These are phyloP conservation scores for Pyrenula aspistea DNA, from an alignment of 495 filamentous ascomycete genomes.

Conservation along the genomic window DNA sequence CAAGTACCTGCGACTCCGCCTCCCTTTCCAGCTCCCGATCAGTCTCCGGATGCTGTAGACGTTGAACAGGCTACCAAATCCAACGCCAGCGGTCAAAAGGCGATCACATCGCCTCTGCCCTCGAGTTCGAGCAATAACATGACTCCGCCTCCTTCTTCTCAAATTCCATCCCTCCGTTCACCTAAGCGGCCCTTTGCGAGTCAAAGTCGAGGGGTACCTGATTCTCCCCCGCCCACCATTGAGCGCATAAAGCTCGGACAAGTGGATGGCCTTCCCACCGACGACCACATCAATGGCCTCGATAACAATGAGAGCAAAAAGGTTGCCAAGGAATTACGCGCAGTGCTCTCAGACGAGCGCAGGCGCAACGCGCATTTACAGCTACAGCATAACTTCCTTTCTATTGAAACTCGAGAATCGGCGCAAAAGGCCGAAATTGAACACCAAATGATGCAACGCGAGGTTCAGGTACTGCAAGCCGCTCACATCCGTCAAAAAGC, in stretches of 20 bases:
- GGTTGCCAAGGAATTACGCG: constrained; percentile 42
- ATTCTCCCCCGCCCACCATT: constrained; percentile 47
- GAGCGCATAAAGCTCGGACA: constrained; percentile 35
- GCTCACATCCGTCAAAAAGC: constrained; percentile 31
- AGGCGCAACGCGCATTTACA: constrained; percentile 86
- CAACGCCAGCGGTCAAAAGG: constrained; percentile 1
- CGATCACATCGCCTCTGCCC: neutral
- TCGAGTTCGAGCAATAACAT: constrained; percentile 18
- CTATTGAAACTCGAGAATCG: constrained; percentile 75
- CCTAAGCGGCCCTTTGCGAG: constrained; percentile 27
- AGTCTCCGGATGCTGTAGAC: neutral
- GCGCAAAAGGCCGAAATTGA: constrained; percentile 83
- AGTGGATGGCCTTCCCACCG: constrained; percentile 43
- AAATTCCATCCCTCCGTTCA: constrained; percentile 35
- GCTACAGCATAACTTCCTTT: constrained; percentile 77
- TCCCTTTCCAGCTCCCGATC: constrained; percentile 14
- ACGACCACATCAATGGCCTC: constrained; percentile 52
- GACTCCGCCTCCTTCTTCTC: constrained; percentile 68
- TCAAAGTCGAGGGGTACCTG: constrained; percentile 27
- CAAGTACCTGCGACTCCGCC: constrained; percentile 22
- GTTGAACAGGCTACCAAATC: neutral
- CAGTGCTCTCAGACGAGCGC: constrained; percentile 48
- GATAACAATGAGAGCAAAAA: constrained; percentile 45
- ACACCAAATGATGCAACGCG: constrained; percentile 80
- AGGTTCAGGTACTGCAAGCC: constrained; percentile 75